Evolutionary conservation across 371 early-diverging fungal species (phyloP), one percentile per base, ranked within the genome.

Genomic region (Fennellomyces sp.): DNA sequence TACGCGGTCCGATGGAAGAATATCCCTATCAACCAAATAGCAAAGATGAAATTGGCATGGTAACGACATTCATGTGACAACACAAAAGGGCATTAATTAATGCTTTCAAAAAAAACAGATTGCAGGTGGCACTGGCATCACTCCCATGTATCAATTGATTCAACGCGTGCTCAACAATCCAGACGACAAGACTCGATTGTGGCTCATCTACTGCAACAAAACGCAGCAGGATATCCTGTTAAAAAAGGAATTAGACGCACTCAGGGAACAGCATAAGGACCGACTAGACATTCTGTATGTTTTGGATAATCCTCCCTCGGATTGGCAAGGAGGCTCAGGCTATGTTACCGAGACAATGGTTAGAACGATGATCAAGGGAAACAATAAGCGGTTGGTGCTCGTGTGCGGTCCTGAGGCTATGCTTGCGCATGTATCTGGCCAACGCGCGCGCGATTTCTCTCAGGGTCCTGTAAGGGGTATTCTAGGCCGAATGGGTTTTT

Each of bases 71-170:
- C 72, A 64, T 58, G 45, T 57, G 36, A 26, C n/a, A 41, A 21
- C 19, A 48, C 29, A 39, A 39, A 1, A 15, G 5, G 5, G 5
- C 13, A 39, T 39, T 6, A 5, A 39, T 25, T 48, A 33, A 48
- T 35, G 13, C 8, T 26, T 45, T 54, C 27, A 6, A 38, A 6
- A 38, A 15, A 38, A 6, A 38, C 17, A 66, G 97, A 88, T 98
- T 65, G 93, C 94, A 41, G 97, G 96, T 42, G 93, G 93, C 55
- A 90, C 94, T 31, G 95, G 97, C 26, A 93, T 97, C 65, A 94
- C 97, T 0, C 97, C 97, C 26, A 97, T 97, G 96, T 82, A 89
- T 57, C 96, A 95, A 71, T 83, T 89, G 65, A 85, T 92, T 50
- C 84, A 85, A 56, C 89, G 88, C 27, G 78, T 95, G 36, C 67